Base-by-base conservation (phyloP, 108 stramenopile species). In the Cyclotella cryptica region DNA sequence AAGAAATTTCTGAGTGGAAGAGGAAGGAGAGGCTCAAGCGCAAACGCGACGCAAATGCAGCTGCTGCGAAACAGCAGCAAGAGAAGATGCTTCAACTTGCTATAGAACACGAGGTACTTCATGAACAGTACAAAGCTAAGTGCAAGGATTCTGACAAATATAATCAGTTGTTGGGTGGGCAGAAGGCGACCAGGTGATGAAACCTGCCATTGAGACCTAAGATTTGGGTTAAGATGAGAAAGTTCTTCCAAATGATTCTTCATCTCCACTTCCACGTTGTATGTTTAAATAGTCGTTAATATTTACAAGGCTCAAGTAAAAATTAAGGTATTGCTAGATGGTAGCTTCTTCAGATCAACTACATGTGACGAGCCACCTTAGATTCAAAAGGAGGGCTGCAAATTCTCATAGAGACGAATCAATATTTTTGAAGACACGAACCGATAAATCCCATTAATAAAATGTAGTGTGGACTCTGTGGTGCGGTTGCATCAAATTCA, bases 391-490 rank as follows among this genome's bases (percentile, higher is more conserved):
- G 1, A 49, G 9, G 9, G 47, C 47, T n/a, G 47, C 15, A 7
- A n/a, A n/a, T n/a, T 3, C 47, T 49, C 18, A 49, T n/a, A 9
- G n/a, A 49, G 15, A 35, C 35, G 4, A 35, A 35, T 35, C 4
- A n/a, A n/a, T n/a, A 6, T 35, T 2, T 35, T 35, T 35, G 2
- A 35, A 35, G 35, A 6, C 2, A 35, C 35, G 35, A 35, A 5
- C 4, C 35, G 3, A 8, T 17, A 3, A 51, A 1, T 19, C 19
- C 6, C 17, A 51, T 85, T 80, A 96, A 80, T 96, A 96, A 74
- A 86, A 96, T 39, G 87, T 88, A 8, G 95, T 93, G 28, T 85
- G 65, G 27, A 92, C 92, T 70, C 86, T 74, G 69, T 96, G 95
- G 77, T 91, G 90, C 18, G 89, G 89, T 49, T 80, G 75, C 45